Percentiles rank a stretch among this genome's conserved stretches.
Conservation (phyloP, 257 asterid genomes). For the Jacaranda mimosifolia region DNA sequence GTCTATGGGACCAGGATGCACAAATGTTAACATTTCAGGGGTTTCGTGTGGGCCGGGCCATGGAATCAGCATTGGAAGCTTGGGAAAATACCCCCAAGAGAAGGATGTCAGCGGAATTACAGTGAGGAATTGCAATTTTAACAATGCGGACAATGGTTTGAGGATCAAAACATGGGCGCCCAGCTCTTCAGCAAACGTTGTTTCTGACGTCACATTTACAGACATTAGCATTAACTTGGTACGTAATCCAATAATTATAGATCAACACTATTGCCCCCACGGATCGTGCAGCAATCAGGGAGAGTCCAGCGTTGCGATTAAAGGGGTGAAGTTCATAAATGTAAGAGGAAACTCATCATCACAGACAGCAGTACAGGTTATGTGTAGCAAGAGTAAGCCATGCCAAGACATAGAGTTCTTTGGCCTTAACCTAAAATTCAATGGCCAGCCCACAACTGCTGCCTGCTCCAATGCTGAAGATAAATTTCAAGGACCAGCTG, state of each 20-base stretch:
- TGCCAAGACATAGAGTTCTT: slow-evolving; percentile 36
- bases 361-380: not conserved
- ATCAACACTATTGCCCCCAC: slow-evolving; percentile 63
- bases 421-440: slow-evolving; percentile 3
- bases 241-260: slow-evolving; percentile 60
- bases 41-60: slow-evolving; percentile 75
- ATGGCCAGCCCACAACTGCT: slow-evolving; percentile 27
- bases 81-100: slow-evolving; percentile 40
- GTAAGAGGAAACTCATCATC: slow-evolving; percentile 34
- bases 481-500: slow-evolving; percentile 11
- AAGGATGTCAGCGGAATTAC: slow-evolving; percentile 44
- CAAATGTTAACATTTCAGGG: slow-evolving; percentile 33
- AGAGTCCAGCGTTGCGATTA: slow-evolving; percentile 43
- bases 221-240: slow-evolving; percentile 42
- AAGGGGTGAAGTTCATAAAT: slow-evolving; percentile 35
- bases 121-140: slow-evolving; percentile 41
- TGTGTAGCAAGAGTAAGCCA: slow-evolving; percentile 34
- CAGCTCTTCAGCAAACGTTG: slow-evolving; percentile 31
- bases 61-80: slow-evolving; percentile 69
- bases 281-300: slow-evolving; percentile 17
- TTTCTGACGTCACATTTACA: slow-evolving; percentile 40
- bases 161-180: slow-evolving; percentile 75
- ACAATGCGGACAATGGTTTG: slow-evolving; percentile 50
- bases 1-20: slow-evolving; percentile 52
- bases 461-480: slow-evolving; percentile 27